phyloP scores from a whole-genome alignment of 768 basidiomycete genomes.

The Rhodotorula paludigena region DNA sequence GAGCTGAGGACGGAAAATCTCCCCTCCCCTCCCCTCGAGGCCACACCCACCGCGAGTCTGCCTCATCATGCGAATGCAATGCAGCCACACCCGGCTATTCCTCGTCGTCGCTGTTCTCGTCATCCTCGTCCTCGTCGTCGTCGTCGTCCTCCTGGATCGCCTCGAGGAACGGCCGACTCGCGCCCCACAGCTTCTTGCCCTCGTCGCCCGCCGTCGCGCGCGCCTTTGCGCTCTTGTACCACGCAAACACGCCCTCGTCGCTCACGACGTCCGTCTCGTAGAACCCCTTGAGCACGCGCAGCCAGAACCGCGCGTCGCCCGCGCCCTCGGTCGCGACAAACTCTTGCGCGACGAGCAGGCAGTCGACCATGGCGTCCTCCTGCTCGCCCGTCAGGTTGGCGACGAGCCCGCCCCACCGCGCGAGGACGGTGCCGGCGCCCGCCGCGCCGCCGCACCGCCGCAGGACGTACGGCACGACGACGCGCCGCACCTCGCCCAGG shows the following conservation, averaged over 20 bases:
- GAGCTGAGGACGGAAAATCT: too few species aligned
- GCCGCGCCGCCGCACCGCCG: conserved; percentile 63
- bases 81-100: background rate
- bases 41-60: too few species aligned
- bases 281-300: conserved; percentile 72
- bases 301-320: conserved; percentile 63
- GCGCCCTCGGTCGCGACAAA: conserved; percentile 51
- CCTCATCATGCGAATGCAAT: too few species aligned
- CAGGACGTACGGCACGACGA: conserved; percentile 79
- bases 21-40: too few species aligned
- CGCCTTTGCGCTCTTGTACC: conserved; percentile 63
- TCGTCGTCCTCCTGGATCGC: conserved; percentile 61
- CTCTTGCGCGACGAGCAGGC: conserved; percentile 72
- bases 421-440: conserved; percentile 56
- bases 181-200: conserved; percentile 43
- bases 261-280: conserved; percentile 91
- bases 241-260: conserved; percentile 80
- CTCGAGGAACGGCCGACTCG: conserved; percentile 68
- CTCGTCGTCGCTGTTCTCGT: conserved; percentile 15
- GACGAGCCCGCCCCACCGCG: conserved; percentile 77
- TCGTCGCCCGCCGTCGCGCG: conserved; percentile 65
- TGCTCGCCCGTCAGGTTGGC: conserved; percentile 68
- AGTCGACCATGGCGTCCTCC: conserved; percentile 64
- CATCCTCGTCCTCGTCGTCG: conserved; percentile 45
- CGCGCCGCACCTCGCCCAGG: conserved; percentile 74